Base-by-base conservation (phyloP, 495 filamentous ascomycete species). In the Aspergillus carlsbadensis region DNA sequence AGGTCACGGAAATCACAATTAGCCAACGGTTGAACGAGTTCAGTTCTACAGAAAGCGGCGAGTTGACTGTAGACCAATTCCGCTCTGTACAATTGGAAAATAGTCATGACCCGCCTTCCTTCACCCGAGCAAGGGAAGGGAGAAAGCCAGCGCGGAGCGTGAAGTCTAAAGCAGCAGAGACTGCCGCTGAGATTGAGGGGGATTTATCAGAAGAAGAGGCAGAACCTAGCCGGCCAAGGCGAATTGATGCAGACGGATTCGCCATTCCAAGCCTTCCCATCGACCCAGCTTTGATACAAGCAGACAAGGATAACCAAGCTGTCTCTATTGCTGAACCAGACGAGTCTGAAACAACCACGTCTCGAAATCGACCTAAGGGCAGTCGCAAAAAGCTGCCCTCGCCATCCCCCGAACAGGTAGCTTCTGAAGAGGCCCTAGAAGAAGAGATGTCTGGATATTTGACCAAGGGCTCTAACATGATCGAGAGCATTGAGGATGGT, bases 21-120 rank as follows among this genome's bases (percentile, higher is more conserved):
- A 85, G 87, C 53, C 88, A 92, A 60, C 89, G 94, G 54, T 78
- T 98, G 33, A 85, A 88, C 21, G 94, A 98, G 63, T 98, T 97
- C 66, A 87, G 87, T 47, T 82, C 82, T 5, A 95, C 92, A 0
- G 86, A 87, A 47, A 89, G 85, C 61, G 86, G 89, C 36, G 80
- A 81, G 36, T 75, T 97, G 62, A 93, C 91, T 0, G 87, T 98
- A 5, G 86, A 91, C 41, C 88, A 97, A 63, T 98, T 98, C 59
- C 78, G 91, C 31, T 86, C 83, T 21, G 82, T 84, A 24, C 81
- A 84, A 68, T 54, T 86, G 49, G 78, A 88, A 53, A 80, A 79
- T 60, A 70, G 84, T 15, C 84, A 88, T 37, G 90, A 96, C 65
- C 95, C 94, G 1, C 94, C 94, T 2, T 85, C 87, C 7, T 88